Evolutionary conservation across 495 filamentous ascomycete genomes (phyloP).

Genomic region (Neurospora sp.): DNA sequence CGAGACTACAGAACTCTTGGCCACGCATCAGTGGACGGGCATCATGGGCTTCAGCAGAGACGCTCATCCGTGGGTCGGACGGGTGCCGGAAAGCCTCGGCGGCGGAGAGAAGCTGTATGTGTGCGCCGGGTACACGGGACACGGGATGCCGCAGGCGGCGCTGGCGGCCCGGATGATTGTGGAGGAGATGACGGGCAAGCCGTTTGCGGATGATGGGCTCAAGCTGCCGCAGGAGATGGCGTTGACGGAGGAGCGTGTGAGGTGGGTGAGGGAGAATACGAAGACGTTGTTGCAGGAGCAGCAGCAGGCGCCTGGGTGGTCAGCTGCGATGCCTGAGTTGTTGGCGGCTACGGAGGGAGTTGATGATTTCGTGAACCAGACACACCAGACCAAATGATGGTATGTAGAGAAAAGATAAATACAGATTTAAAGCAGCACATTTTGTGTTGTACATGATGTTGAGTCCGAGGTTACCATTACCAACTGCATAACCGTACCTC

Average conservation of each 20-base stretch:
- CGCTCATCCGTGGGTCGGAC: constrained; percentile 56
- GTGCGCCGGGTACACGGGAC: constrained; percentile 57
- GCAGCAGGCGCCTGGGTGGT: constrained; percentile 11
- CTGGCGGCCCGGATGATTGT: constrained; percentile 57
- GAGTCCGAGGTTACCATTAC: background rate
- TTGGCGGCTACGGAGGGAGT: background rate
- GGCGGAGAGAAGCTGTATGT: constrained; percentile 16
- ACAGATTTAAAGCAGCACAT: too few relatives aligned
- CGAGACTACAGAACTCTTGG: constrained; percentile 30
- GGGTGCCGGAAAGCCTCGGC: constrained; percentile 36
- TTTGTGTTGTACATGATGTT: background rate
- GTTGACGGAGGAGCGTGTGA: constrained; percentile 32
- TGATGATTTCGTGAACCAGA: background rate
- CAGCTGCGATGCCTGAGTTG: constrained; percentile 5
- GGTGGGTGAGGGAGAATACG: constrained; percentile 7
- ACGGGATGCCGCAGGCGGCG: constrained; percentile 75
- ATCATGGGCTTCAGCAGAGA: constrained; percentile 75
- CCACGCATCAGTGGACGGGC: constrained; percentile 65
- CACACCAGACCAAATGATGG: background rate
- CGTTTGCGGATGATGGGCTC: background rate
- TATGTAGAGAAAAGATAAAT: background rate
- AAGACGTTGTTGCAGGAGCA: constrained; percentile 2
- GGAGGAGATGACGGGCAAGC: constrained; percentile 45
- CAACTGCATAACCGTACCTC: background rate
- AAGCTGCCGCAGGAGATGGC: constrained; percentile 36